These are phyloP conservation scores for Suillus plorans DNA, from an alignment of 768 basidiomycete species.

Conservation along the genomic window DNA sequence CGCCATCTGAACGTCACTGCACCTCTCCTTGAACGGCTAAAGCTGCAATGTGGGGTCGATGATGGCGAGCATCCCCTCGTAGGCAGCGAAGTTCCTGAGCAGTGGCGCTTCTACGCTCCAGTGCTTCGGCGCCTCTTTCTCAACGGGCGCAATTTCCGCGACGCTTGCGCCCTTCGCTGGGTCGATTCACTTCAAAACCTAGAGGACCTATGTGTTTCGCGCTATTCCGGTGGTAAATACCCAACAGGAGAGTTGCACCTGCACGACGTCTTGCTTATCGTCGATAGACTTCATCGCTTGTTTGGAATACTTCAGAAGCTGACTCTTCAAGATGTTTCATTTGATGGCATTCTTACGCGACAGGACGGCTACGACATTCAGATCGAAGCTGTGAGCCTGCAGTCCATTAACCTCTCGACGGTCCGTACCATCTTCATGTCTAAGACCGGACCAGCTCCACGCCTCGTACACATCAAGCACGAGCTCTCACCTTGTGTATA, in stretches of 20 bases:
- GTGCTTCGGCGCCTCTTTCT: conserved; percentile 4
- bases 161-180: background rate
- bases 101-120: conserved; percentile 7
- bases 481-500: background rate
- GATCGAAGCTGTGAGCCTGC: conserved; percentile 9
- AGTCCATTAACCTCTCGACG: conserved; percentile 3
- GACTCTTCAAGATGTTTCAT: conserved; percentile 1
- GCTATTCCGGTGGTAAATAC: background rate
- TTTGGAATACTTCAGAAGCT: background rate
- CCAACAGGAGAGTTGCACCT: conserved; percentile 2
- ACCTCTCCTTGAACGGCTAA: conserved; percentile 2
- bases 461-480: conserved; percentile 1
- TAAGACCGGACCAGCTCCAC: conserved; percentile 52
- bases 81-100: background rate
- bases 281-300: background rate
- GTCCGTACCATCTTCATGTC: conserved; percentile 49
- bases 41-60: conserved; percentile 8
- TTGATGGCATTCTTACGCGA: background rate
- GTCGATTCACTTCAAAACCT: background rate
- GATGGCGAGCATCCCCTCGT: conserved; percentile 8
- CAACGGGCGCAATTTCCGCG: conserved; percentile 10
- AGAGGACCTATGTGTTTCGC: background rate
- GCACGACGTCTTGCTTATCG: background rate
- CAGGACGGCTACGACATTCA: background rate
- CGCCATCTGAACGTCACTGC: conserved; percentile 1